These are phyloP conservation scores for Fabrea salina DNA, from an alignment of 169 alveolate genomes.

Conservation along the genomic window DNA sequence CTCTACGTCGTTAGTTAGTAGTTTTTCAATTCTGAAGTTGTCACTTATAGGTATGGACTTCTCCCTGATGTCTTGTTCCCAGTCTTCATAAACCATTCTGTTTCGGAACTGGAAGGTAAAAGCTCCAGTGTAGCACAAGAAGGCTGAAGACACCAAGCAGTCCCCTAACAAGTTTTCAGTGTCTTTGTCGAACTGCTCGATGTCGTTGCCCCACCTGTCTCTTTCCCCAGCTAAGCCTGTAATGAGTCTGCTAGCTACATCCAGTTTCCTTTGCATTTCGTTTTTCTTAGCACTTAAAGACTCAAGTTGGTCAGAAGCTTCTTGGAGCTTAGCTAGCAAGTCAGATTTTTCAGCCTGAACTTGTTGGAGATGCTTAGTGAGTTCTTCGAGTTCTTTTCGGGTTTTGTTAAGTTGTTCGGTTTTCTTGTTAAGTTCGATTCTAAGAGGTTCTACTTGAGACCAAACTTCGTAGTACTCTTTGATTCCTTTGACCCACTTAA, in stretches of 20 bases:
- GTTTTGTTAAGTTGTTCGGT: constrained; percentile 81
- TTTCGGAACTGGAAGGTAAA: constrained; percentile 86
- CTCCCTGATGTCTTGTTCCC: constrained; percentile 78
- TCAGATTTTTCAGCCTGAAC: constrained; percentile 77
- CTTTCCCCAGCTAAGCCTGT: constrained; percentile 85
- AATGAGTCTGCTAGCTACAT: constrained; percentile 89
- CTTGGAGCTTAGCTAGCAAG: constrained; percentile 79
- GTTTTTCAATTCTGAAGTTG: constrained; percentile 80
- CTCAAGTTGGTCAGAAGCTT: constrained; percentile 82
- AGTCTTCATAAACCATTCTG: constrained; percentile 88
- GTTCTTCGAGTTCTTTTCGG: constrained; percentile 81
- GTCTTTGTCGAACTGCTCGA: constrained; percentile 68
- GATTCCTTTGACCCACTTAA: constrained; percentile 87
- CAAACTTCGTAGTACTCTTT: constrained; percentile 83
- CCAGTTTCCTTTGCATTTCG: constrained; percentile 81
- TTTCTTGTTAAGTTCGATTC: constrained; percentile 83
- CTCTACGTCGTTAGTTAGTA: constrained; percentile 89
- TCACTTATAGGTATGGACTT: constrained; percentile 78
- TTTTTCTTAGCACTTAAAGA: constrained; percentile 84
- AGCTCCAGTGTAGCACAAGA: constrained; percentile 91
- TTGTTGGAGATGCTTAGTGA: constrained; percentile 79
- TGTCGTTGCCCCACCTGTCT: constrained; percentile 87
- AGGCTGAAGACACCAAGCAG: constrained; percentile 88
- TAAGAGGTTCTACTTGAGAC: constrained; percentile 82
- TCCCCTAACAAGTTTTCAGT: constrained; percentile 87